Evolutionary conservation across 2,329 filamentous ascomycete genomes (phyloP).

Genomic region (Xylariaceae sp.): DNA sequence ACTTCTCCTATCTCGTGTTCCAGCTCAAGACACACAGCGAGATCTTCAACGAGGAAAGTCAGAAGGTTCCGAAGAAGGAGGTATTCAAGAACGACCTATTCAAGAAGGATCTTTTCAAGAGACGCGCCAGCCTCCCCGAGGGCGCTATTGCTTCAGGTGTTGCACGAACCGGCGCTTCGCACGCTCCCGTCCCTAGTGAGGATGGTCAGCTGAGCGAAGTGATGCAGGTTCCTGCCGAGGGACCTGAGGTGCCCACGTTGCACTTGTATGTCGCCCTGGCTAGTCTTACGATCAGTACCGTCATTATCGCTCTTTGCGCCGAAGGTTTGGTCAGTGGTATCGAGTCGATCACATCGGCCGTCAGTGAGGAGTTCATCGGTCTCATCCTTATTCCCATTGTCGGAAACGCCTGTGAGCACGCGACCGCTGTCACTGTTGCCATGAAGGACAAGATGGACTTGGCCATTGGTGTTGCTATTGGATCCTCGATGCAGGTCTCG

Average conservation of each 20-base stretch:
- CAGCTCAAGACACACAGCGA: conserved; percentile 79
- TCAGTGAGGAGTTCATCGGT: conserved; percentile 72
- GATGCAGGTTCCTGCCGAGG: conserved; percentile 49
- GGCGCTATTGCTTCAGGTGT: conserved; percentile 25
- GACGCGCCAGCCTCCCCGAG: conserved; percentile 18
- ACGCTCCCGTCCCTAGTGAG: conserved; percentile 23
- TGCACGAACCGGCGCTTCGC: conserved; percentile 17
- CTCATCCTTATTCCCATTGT: conserved; percentile 77
- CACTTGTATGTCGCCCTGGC: conserved; percentile 65
- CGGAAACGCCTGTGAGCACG: conserved; percentile 78
- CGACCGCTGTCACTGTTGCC: conserved; percentile 73
- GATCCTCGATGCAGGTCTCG: conserved; percentile 75
- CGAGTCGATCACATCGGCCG: conserved; percentile 57
- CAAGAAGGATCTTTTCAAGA: conserved; percentile 19
- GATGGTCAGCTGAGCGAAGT: conserved; percentile 43
- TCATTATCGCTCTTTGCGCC: conserved; percentile 73
- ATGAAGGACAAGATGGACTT: conserved; percentile 83
- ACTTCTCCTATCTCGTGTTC: conserved; percentile 79
- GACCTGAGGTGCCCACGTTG: conserved; percentile 69
- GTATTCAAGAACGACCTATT: conserved; percentile 24
- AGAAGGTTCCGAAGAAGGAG: conserved; percentile 54
- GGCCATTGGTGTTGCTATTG: conserved; percentile 73
- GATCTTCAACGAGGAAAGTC: conserved; percentile 74
- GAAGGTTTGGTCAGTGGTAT: conserved; percentile 75
- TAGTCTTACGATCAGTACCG: conserved; percentile 67